These are phyloP conservation scores for Schizosaccharomyces osmophilus DNA, from an alignment of 805 yeast genomes.

Conservation along the genomic window DNA sequence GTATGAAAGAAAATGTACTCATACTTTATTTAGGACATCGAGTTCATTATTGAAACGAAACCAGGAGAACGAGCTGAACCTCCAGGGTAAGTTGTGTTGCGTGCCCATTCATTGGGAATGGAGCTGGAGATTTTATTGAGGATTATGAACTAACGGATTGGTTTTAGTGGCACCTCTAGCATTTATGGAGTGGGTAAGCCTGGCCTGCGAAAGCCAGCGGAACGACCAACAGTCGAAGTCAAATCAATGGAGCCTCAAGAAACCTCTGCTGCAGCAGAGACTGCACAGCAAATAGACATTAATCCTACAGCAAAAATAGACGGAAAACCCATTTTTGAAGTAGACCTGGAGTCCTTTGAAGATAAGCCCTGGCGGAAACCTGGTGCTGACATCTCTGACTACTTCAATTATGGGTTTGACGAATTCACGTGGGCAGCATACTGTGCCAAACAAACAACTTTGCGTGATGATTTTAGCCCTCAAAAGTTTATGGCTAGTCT, in stretches of 20 bases:
- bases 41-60: conserved; percentile 43
- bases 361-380: conserved; percentile 98
- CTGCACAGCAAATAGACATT: conserved; percentile 30
- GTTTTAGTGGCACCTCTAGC: conserved; percentile 9
- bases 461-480: conserved; percentile 60
- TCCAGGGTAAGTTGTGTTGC: conserved; percentile 7
- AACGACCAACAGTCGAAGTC: conserved; percentile 10
- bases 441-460: conserved; percentile 62
- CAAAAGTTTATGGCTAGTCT: conserved; percentile 32
- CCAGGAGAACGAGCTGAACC: conserved; percentile 14
- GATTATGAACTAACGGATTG: conserved; percentile 6
- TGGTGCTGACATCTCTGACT: conserved; percentile 84
- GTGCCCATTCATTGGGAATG: neutral
- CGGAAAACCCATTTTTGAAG: conserved; percentile 60
- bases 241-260: conserved; percentile 7
- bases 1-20: neutral
- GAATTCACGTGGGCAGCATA: conserved; percentile 91
- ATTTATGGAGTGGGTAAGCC: conserved; percentile 3
- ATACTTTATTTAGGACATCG: conserved; percentile 33
- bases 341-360: conserved; percentile 55
- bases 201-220: conserved; percentile 9
- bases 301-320: conserved; percentile 48
- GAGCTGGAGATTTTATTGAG: no score
- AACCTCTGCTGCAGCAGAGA: conserved; percentile 8
- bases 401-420: conserved; percentile 89